phyloP scores from a whole-genome alignment of 176 grass and related monocot species.

The Cocos nucifera region DNA sequence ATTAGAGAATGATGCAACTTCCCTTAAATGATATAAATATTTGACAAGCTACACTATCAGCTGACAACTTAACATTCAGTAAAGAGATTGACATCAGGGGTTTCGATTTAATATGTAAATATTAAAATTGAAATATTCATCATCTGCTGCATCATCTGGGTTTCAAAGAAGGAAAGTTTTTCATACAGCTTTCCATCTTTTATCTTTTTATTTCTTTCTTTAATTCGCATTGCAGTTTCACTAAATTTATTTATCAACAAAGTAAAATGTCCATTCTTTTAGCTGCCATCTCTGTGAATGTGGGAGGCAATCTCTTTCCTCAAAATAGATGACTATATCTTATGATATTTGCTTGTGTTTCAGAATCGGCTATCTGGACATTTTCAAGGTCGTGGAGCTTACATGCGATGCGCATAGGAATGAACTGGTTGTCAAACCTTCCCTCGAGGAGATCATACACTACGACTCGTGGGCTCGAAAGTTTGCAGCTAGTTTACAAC shows the following conservation, averaged over 20 bases:
- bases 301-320: background rate
- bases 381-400: slow-evolving; percentile 89
- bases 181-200: too few species aligned
- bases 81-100: too few species aligned
- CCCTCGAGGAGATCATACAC: slow-evolving; percentile 84
- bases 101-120: too few species aligned
- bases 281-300: slow-evolving; percentile 13
- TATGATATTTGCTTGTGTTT: background rate
- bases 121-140: too few species aligned
- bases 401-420: slow-evolving; percentile 69
- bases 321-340: background rate
- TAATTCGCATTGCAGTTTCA: too few species aligned
- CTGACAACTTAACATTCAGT: too few species aligned
- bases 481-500: slow-evolving; percentile 47
- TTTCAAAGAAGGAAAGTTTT: too few species aligned
- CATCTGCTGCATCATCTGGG: too few species aligned
- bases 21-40: too few species aligned
- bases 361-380: slow-evolving; percentile 50
- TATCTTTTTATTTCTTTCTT: too few species aligned
- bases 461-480: slow-evolving; percentile 87
- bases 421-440: slow-evolving; percentile 54
- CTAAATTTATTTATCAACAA: slow-evolving; percentile 4
- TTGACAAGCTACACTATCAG: too few species aligned
- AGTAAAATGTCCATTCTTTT: slow-evolving; percentile 13
- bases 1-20: too few species aligned